These are phyloP conservation scores for Leptographium wingfieldii DNA, from an alignment of 2,329 filamentous ascomycete species.

Conservation along the genomic window DNA sequence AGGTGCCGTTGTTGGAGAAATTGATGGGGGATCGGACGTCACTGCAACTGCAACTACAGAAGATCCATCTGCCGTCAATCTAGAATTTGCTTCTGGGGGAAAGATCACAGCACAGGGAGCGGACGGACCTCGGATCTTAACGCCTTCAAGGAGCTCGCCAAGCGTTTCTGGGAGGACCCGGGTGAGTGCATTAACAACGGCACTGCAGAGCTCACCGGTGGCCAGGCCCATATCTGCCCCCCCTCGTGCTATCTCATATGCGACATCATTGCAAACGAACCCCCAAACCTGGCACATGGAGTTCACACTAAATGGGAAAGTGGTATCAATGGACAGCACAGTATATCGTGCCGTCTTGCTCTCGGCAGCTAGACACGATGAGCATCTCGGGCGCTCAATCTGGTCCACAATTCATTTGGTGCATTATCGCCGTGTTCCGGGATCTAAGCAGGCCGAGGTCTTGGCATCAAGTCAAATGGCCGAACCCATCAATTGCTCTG, in stretches of 20 bases:
- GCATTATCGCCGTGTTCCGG: slow-evolving; percentile 77
- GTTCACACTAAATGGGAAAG: slow-evolving; percentile 75
- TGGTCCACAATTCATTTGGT: slow-evolving; percentile 88
- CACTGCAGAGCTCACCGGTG: slow-evolving; percentile 28
- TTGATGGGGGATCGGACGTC: slow-evolving; percentile 74
- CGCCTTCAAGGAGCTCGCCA: slow-evolving; percentile 52
- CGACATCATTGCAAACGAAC: slow-evolving; percentile 64
- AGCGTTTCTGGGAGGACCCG: slow-evolving; percentile 21
- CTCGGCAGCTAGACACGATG: slow-evolving; percentile 36
- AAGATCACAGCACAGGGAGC: slow-evolving; percentile 87
- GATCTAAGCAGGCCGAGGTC: slow-evolving; percentile 65
- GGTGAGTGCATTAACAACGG: slow-evolving; percentile 23
- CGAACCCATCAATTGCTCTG: slow-evolving; percentile 32
- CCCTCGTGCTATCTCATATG: slow-evolving; percentile 65
- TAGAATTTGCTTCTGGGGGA: slow-evolving; percentile 76
- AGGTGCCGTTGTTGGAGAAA: slow-evolving; percentile 79
- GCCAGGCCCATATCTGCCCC: slow-evolving; percentile 41
- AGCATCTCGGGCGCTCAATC: slow-evolving; percentile 60
- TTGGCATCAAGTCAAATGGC: slow-evolving; percentile 26
- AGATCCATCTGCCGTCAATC: slow-evolving; percentile 77
- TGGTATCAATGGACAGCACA: slow-evolving; percentile 81
- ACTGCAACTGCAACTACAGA: slow-evolving; percentile 57
- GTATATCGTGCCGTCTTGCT: slow-evolving; percentile 90
- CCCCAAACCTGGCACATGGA: slow-evolving; percentile 97
- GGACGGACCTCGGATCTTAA: slow-evolving; percentile 76